A percentile compares a stretch with the other conserved stretches of the same genome.
These are phyloP conservation scores for Aspergillus tubingensis DNA, from an alignment of 2,329 filamentous ascomycete genomes.

Conservation along the genomic window DNA sequence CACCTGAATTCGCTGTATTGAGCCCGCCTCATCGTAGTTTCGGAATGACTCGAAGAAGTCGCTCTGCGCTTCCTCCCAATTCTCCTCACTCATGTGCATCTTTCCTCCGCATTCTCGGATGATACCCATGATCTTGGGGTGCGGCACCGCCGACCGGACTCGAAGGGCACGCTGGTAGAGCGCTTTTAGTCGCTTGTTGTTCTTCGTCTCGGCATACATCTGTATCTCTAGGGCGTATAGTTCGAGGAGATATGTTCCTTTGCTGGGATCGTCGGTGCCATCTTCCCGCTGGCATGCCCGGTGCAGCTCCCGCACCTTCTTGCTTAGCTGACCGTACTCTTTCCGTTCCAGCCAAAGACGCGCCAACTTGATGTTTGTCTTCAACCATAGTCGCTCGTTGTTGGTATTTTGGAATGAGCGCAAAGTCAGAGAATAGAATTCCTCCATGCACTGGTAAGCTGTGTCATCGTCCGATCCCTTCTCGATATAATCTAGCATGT, in stretches of 20 bases:
- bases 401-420: conserved; percentile 96
- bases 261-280: conserved; percentile 79
- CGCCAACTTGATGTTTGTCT: conserved; percentile 96
- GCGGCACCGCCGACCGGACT: conserved; percentile 93
- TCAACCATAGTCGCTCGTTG: conserved; percentile 95
- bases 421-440: conserved; percentile 91
- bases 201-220: conserved; percentile 95
- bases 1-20: conserved; percentile 92
- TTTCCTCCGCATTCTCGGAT: conserved; percentile 98
- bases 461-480: conserved; percentile 76
- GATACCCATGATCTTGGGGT: conserved; percentile 98
- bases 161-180: conserved; percentile 89
- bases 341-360: conserved; percentile 89
- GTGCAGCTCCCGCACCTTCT: conserved; percentile 86
- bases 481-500: conserved; percentile 97
- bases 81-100: conserved; percentile 99
- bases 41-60: conserved; percentile 99
- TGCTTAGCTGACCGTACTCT: conserved; percentile 76
- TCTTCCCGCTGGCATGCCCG: conserved; percentile 84
- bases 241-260: conserved; percentile 93
- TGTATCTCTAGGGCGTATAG: conserved; percentile 97
- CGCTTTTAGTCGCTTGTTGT: conserved; percentile 94
- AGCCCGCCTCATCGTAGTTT: conserved; percentile 98
- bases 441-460: conserved; percentile 81
- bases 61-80: conserved; percentile 95